Conservation (phyloP, 2,329 filamentous ascomycete species). For the Huntiella bhutanensis region DNA sequence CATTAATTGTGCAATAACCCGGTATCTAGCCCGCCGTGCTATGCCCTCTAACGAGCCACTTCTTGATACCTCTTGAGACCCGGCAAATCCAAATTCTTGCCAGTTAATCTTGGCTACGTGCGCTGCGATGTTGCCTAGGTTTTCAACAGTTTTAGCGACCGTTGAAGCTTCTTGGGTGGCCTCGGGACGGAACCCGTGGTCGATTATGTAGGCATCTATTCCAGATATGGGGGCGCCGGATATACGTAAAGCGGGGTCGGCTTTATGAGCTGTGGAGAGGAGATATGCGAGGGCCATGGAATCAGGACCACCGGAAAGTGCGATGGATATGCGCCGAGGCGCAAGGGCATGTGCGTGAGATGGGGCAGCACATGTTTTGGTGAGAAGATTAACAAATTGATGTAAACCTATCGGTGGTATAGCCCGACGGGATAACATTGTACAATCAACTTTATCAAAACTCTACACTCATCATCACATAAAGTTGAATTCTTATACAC, state of each 20-base stretch:
- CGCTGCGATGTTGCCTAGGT: constrained; percentile 18
- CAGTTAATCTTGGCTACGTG: constrained; percentile 17
- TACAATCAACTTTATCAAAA: background rate
- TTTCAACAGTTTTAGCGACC: constrained; percentile 24
- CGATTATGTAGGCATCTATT: constrained; percentile 31
- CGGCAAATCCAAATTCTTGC: constrained; percentile 4
- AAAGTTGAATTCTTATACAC: too few relatives aligned
- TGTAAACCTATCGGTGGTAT: too few relatives aligned
- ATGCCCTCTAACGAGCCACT: constrained; percentile 54
- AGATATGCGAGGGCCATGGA: constrained; percentile 89
- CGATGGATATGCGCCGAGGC: constrained; percentile 27
- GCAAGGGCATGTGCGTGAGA: too few relatives aligned
- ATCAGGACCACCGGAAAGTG: constrained; percentile 82
- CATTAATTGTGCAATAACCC: constrained; percentile 45
- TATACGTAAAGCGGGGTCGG: constrained; percentile 20
- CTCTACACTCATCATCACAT: background rate
- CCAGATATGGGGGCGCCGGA: constrained; percentile 25
- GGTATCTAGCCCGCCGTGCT: constrained; percentile 59
- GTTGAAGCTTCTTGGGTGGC: constrained; percentile 32
- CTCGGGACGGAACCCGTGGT: constrained; percentile 36
- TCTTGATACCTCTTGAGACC: constrained; percentile 15
- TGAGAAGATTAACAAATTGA: too few relatives aligned
- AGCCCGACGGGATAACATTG: background rate
- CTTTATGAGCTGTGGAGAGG: constrained; percentile 30
- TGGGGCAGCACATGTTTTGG: too few relatives aligned